Evolutionary conservation across 2,329 filamentous ascomycete species (phyloP).

Genomic region (Penicillium occitanis): DNA sequence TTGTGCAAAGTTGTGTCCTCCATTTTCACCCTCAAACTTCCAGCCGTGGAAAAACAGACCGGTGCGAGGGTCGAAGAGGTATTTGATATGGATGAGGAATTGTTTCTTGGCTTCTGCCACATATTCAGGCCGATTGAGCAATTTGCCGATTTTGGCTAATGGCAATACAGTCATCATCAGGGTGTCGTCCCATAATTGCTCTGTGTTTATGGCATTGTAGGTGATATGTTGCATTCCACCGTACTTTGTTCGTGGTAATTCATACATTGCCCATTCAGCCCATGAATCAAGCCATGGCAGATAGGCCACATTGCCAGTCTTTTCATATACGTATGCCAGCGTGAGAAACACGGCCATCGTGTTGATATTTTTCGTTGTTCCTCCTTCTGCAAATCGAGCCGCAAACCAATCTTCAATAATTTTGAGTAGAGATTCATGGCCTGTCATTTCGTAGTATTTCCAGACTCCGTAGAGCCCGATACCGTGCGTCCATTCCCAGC

Average conservation of each 20-base stretch:
- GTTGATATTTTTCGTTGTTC: slow-evolving; percentile 82
- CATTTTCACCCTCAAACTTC: slow-evolving; percentile 66
- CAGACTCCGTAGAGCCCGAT: slow-evolving; percentile 78
- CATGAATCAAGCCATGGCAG: slow-evolving; percentile 76
- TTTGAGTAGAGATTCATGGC: slow-evolving; percentile 58
- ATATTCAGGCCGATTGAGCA: slow-evolving; percentile 69
- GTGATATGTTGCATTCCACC: slow-evolving; percentile 75
- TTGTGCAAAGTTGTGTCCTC: slow-evolving; percentile 59
- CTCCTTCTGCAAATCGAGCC: slow-evolving; percentile 65
- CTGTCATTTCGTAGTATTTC: slow-evolving; percentile 75
- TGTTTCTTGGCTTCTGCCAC: slow-evolving; percentile 75
- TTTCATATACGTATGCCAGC: slow-evolving; percentile 74
- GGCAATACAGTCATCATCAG: slow-evolving; percentile 86
- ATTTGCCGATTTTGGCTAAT: slow-evolving; percentile 73
- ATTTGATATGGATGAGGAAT: slow-evolving; percentile 75
- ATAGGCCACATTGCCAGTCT: slow-evolving; percentile 66
- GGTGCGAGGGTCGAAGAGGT: slow-evolving; percentile 69
- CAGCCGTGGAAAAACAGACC: slow-evolving; percentile 81
- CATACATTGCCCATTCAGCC: slow-evolving; percentile 81
- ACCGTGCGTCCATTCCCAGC: slow-evolving; percentile 80
- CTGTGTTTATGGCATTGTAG: slow-evolving; percentile 67
- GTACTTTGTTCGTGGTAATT: slow-evolving; percentile 68
- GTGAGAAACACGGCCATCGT: slow-evolving; percentile 79
- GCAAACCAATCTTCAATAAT: slow-evolving; percentile 75
- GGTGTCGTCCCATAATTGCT: slow-evolving; percentile 82